These are phyloP conservation scores for Aspergillus viridinutans DNA, from an alignment of 2,329 filamentous ascomycete species.

Conservation along the genomic window DNA sequence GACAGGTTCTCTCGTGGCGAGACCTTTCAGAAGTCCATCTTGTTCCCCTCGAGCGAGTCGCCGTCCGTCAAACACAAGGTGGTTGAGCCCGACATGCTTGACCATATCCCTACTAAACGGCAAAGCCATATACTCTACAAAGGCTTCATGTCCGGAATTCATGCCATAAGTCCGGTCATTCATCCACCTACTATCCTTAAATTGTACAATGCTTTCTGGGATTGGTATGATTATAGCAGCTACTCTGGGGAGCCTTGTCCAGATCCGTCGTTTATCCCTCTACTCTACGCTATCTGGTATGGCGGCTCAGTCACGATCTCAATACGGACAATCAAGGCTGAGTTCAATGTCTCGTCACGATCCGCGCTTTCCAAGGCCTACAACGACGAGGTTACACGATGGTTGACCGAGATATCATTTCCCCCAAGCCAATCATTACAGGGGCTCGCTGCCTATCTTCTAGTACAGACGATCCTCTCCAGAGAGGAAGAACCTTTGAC, in stretches of 20 bases:
- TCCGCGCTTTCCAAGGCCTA: constrained; percentile 35
- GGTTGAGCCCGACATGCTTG: constrained; percentile 39
- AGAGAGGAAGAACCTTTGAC: constrained; percentile 48
- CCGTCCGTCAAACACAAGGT: constrained; percentile 28
- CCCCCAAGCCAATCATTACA: constrained; percentile 44
- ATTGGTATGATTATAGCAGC: constrained; percentile 41
- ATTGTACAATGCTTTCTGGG: constrained; percentile 43
- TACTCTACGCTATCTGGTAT: constrained; percentile 47
- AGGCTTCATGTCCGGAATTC: constrained; percentile 45
- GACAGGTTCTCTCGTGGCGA: constrained; percentile 19
- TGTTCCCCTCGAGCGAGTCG: constrained; percentile 36
- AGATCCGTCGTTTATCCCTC: constrained; percentile 41
- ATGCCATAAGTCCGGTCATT: constrained; percentile 43
- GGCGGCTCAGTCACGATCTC: constrained; percentile 45
- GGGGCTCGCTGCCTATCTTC: constrained; percentile 44
- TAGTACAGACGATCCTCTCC: constrained; percentile 45
- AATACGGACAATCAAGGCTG: constrained; percentile 37
- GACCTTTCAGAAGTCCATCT: constrained; percentile 34
- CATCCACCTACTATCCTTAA: constrained; percentile 41
- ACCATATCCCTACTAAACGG: constrained; percentile 39
- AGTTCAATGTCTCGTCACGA: constrained; percentile 35
- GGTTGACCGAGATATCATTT: constrained; percentile 42
- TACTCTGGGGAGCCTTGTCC: constrained; percentile 35
- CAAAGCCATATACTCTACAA: constrained; percentile 46
- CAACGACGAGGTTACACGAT: constrained; percentile 42